These are phyloP conservation scores for Gossypium gossypioides DNA, from an alignment of 441 rosid genomes.

Conservation along the genomic window DNA sequence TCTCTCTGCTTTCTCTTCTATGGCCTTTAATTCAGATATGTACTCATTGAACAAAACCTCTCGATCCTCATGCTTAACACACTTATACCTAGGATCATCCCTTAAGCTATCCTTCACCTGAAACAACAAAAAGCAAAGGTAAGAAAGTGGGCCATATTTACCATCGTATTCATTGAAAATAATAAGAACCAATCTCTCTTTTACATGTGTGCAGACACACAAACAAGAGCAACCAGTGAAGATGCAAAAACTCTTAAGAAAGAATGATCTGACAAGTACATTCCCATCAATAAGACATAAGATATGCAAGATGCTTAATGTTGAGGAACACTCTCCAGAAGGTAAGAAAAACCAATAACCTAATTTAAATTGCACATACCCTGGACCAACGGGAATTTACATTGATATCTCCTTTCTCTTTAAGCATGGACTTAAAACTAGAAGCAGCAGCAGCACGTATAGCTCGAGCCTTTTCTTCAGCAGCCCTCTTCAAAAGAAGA, in stretches of 20 bases:
- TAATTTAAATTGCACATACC: slow-evolving; percentile 36
- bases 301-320: background rate
- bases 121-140: slow-evolving; percentile 13
- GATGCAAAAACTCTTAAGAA: background rate
- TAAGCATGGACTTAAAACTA: slow-evolving; percentile 79
- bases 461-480: slow-evolving; percentile 71
- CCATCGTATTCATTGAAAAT: background rate
- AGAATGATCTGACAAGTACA: background rate
- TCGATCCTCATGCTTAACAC: slow-evolving; percentile 71
- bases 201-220: background rate
- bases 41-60: slow-evolving; percentile 70
- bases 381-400: slow-evolving; percentile 77
- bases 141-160: background rate
- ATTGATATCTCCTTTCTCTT: slow-evolving; percentile 57
- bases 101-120: slow-evolving; percentile 84
- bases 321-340: background rate
- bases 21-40: slow-evolving; percentile 63
- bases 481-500: slow-evolving; percentile 60
- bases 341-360: background rate
- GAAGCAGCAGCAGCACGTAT: slow-evolving; percentile 57
- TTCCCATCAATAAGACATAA: background rate
- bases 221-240: background rate
- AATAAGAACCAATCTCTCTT: background rate
- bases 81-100: slow-evolving; percentile 77
- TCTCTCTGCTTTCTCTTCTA: slow-evolving; percentile 51